Evolutionary conservation across 441 rosid genomes (phyloP), one percentile per base, ranked within the genome.

Genomic region (Gossypium laxum): DNA sequence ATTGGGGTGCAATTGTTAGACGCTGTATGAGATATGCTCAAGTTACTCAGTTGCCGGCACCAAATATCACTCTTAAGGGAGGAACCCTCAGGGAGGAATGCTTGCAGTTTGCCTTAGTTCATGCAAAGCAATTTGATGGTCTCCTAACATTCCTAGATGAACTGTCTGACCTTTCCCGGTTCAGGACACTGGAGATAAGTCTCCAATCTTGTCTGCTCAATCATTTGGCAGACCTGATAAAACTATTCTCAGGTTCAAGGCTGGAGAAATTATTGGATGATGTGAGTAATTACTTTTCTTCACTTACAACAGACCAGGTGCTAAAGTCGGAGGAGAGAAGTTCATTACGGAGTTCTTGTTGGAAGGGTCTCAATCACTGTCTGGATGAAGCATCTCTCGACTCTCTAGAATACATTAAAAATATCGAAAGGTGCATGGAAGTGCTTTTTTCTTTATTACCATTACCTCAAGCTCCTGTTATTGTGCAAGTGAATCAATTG

Each of bases 1-100:
- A 91, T 50, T 93, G 96, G 96, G 94, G 92, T 66, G 85, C 88
- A 55, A 83, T 88, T 55, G 59, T 93, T 54, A 87, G 95, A 74
- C 86, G 96, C 12, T 85, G 87, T 82, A 89, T 91, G 98, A 93
- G 86, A 83, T 91, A 78, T 34, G 78, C 80, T 69, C 88, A 85
- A 74, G 63, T 74, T 51, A 73, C 78, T 45, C 77, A 67, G 79
- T 72, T 61, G 38, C 45, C 77, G 54, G 81, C 67, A 12, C 75
- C 84, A 73, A 83, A 83, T 67, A 65, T 82, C 72, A 70, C 79
- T 75, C 72, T 43, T 55, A 75, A 75, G 79, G 82, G 73, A 71
- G 84, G 75, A 74, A 77, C 55, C 32, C 88, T 93, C 56, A 79
- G 97, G 75, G 89, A 85, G 83, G 93, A 90, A 78, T 86, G 91